Evolutionary conservation across 2,329 filamentous ascomycete genomes (phyloP).

Genomic region (Verticillium albo-atrum): DNA sequence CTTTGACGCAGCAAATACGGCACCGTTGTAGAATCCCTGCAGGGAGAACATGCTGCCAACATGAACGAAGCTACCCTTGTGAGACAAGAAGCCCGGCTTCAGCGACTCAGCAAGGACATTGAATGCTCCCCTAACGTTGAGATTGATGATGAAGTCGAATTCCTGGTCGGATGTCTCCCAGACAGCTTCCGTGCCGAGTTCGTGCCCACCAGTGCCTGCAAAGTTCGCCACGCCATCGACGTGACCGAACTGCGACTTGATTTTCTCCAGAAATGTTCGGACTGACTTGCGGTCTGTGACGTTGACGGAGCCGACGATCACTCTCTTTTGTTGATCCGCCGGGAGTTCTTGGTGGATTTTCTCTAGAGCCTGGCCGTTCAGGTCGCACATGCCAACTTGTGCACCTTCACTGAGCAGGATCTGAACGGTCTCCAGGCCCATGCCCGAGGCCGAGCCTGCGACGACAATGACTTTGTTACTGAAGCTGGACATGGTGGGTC

Average conservation of each 20-base stretch:
- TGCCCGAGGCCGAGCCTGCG: conserved; percentile 4
- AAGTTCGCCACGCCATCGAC: conserved; percentile 6
- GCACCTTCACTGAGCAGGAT: conserved; percentile 3
- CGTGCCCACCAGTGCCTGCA: conserved; percentile 5
- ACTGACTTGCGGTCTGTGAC: conserved; percentile 3
- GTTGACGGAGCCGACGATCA: not conserved
- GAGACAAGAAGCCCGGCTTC: not conserved
- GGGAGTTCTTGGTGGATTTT: not conserved
- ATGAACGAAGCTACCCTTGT: conserved; percentile 6
- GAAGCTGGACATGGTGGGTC: not conserved
- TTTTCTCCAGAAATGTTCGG: not conserved
- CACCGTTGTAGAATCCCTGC: conserved; percentile 5
- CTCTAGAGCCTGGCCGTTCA: conserved; percentile 1
- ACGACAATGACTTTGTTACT: conserved; percentile 1
- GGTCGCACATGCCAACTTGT: conserved; percentile 1
- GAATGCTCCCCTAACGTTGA: conserved; percentile 6
- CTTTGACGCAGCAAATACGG: conserved; percentile 5
- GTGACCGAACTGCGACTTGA: not conserved
- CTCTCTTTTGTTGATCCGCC: not conserved
- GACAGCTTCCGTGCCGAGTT: conserved; percentile 3
- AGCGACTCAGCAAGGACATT: conserved; percentile 5
- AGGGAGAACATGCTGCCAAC: conserved; percentile 7
- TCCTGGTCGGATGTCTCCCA: conserved; percentile 5
- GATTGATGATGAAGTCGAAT: conserved; percentile 4
- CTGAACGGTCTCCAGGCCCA: conserved; percentile 3